Evolutionary conservation across 2,329 filamentous ascomycete genomes (phyloP).

Genomic region (Stagonosporopsis cucurbitacearum): DNA sequence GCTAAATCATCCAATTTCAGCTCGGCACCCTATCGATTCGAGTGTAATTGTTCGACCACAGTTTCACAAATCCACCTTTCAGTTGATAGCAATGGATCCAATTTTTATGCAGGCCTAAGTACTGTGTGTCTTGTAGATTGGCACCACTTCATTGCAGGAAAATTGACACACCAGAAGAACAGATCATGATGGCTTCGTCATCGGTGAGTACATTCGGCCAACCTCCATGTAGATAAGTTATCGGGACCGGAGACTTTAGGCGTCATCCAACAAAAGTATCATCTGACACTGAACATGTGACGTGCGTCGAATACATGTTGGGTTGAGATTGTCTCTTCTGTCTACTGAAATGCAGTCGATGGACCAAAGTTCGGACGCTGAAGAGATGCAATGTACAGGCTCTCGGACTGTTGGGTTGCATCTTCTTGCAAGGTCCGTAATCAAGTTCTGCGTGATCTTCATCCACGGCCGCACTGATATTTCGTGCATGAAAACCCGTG

Average conservation of each 20-base stretch:
- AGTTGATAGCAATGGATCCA: background rate
- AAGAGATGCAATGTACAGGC: background rate
- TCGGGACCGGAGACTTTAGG: background rate
- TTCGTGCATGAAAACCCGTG: background rate
- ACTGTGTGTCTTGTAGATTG: background rate
- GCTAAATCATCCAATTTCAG: slow-evolving; percentile 48
- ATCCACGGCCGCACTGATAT: background rate
- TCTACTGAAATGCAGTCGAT: too few species aligned
- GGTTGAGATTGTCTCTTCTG: background rate
- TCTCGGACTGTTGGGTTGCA: background rate
- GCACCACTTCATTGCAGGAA: background rate
- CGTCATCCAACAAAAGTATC: background rate
- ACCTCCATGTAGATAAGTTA: background rate
- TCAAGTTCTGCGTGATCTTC: background rate
- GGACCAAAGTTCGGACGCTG: too few species aligned
- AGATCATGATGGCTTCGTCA: slow-evolving; percentile 1
- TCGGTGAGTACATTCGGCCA: background rate
- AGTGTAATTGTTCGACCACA: slow-evolving; percentile 32
- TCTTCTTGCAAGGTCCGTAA: background rate
- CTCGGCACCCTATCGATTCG: slow-evolving; percentile 43
- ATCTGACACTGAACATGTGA: background rate
- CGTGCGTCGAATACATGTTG: background rate
- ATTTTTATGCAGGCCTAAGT: background rate
- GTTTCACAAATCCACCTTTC: slow-evolving; percentile 17
- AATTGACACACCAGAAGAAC: background rate